Evolutionary conservation across 192 early-diverging fungal genomes (phyloP), one percentile per base, ranked within the genome.

Genomic region (Powellomyces hirtus): DNA sequence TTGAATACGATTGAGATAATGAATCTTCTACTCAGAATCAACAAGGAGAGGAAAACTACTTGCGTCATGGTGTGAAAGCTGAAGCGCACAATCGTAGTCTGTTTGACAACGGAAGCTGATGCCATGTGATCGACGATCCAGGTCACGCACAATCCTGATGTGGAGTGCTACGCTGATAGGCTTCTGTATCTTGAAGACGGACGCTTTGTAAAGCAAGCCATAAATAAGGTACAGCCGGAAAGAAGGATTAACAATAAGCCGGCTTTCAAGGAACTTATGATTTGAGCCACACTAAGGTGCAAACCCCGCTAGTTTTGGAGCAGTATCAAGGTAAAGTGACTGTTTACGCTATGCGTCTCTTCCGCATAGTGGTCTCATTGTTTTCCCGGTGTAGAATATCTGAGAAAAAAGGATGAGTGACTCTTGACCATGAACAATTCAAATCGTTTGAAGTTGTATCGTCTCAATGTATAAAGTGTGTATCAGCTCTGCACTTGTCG

Each of bases 131-230:
- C n/a, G n/a, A n/a, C n/a, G n/a, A n/a, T n/a, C 31, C 35, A 72
- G 71, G 71, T 75, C 10, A 75, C 73, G 24, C 73, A 75, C 38
- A 75, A 75, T 45, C 73, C 73, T 7, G 73, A 75, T 42, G 68
- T 75, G 8, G 73, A 75, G 42, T 75, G 73, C 33, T 75, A 75
- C 42, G 73, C 68, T 2, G 68, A 75, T 24, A 67, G 73, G 10
- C 42, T 75, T 34, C 69, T 75, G 22, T 75, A 70, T 63, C 38
- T 75, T 14, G 59, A 75, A 35, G 73, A 75, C 44, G 73, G 73
- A 6, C 50, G 57, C 13, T 71, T 75, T 38, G 67, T 66, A 16
- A 70, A 71, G 40, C 73, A 75, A 35, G 73, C 59, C 1, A 58
- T 75, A 1, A 75, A 75, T 42, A 61, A 59, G 46, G 68, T 73